Evolutionary conservation across 2,329 filamentous ascomycete species (phyloP).

Genomic region (Cercospora nicotianae): DNA sequence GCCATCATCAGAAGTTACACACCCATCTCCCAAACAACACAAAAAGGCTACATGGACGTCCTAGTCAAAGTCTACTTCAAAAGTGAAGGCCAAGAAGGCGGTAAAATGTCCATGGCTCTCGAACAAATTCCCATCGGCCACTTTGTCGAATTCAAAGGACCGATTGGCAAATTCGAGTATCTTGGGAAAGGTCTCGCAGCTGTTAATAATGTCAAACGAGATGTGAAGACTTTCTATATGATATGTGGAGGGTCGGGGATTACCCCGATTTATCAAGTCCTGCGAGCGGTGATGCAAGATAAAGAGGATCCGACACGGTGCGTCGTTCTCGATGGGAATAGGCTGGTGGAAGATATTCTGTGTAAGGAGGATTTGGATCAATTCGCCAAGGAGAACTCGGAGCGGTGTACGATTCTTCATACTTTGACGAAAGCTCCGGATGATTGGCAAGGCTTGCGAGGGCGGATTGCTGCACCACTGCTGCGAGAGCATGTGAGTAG

Average conservation of each 20-base stretch:
- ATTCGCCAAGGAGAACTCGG: constrained; percentile 55
- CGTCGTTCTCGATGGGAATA: constrained; percentile 75
- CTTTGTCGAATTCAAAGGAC: constrained; percentile 80
- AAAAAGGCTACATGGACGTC: constrained; percentile 67
- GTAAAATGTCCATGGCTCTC: constrained; percentile 79
- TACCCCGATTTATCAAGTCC: constrained; percentile 85
- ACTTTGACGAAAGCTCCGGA: constrained; percentile 65
- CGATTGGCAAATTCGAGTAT: constrained; percentile 83
- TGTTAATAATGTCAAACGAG: constrained; percentile 58
- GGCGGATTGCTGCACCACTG: constrained; percentile 65
- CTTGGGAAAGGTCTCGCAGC: constrained; percentile 64
- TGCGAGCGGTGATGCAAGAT: constrained; percentile 71
- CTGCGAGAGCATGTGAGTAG: constrained; percentile 57
- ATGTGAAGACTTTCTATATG: constrained; percentile 73
- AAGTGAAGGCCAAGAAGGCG: constrained; percentile 59
- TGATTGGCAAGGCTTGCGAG: constrained; percentile 67
- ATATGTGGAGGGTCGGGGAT: constrained; percentile 86
- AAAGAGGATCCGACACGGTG: constrained; percentile 64
- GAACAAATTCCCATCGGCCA: constrained; percentile 71
- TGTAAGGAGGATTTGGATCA: constrained; percentile 70
- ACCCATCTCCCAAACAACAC: constrained; percentile 66
- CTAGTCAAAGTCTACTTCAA: constrained; percentile 81
- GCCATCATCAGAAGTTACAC: constrained; percentile 85
- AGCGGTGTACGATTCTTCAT: constrained; percentile 65
- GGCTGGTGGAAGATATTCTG: constrained; percentile 76